Percentiles rank a stretch among this genome's conserved stretches.
Conservation (phyloP, 805 yeast species). For the Candida coquimbonensis region DNA sequence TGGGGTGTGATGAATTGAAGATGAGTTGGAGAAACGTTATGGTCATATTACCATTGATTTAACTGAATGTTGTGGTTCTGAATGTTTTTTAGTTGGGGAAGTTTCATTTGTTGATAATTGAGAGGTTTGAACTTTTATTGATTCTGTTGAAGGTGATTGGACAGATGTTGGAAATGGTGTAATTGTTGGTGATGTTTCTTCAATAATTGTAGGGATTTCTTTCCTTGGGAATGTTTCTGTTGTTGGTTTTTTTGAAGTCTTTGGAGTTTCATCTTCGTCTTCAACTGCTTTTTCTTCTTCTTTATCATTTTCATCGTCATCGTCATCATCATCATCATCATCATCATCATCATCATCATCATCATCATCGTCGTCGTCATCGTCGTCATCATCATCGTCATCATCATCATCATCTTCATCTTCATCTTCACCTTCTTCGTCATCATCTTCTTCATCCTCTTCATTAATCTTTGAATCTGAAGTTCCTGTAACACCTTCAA, state of each 20-base stretch:
- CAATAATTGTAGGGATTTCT: slow-evolving; percentile 3
- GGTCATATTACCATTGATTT: slow-evolving; percentile 10
- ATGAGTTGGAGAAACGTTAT: neutral
- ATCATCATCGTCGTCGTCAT: slow-evolving; percentile 5
- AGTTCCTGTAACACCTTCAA: slow-evolving; percentile 25
- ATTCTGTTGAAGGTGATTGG: neutral
- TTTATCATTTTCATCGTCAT: slow-evolving; percentile 3
- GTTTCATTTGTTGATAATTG: neutral
- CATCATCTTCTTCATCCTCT: slow-evolving; percentile 4
- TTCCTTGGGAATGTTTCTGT: slow-evolving; percentile 4
- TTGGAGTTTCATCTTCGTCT: slow-evolving; percentile 29
- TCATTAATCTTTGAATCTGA: slow-evolving; percentile 4
- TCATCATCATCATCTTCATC: slow-evolving; percentile 6
- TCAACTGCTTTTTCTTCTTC: slow-evolving; percentile 20
- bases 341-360: slow-evolving; percentile 7
- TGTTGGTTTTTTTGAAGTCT: slow-evolving; percentile 25
- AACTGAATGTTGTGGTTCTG: slow-evolving; percentile 2
- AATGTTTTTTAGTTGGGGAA: slow-evolving; percentile 2
- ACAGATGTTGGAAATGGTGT: neutral
- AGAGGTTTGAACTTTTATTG: neutral
- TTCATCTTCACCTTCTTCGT: neutral
- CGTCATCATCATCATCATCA: slow-evolving; percentile 8
- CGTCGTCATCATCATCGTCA: slow-evolving; percentile 3
- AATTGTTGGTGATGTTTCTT: slow-evolving; percentile 1
- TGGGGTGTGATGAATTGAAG: neutral